Evolutionary conservation across 2,329 filamentous ascomycete species (phyloP).

Genomic region (Domatiomyces globalis): DNA sequence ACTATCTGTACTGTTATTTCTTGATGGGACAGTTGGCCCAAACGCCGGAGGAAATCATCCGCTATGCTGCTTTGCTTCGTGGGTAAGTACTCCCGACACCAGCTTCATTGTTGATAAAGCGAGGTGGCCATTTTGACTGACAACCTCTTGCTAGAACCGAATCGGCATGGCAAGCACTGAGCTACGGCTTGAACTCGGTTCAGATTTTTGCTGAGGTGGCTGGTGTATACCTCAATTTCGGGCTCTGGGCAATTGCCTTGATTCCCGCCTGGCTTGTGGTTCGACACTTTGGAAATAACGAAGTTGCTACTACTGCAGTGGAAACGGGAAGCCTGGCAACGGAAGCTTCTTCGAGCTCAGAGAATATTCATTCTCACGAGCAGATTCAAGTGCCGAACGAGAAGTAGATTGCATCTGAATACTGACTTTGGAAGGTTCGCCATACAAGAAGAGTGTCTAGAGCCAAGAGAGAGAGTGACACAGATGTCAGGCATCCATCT

Average conservation of each 20-base stretch:
- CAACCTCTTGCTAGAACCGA: constrained; percentile 34
- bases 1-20: constrained; percentile 63
- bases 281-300: constrained; percentile 37
- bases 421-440: no score
- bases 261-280: constrained; percentile 54
- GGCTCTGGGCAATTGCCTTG: constrained; percentile 50
- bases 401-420: neutral
- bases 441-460: no score
- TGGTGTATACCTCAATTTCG: constrained; percentile 57
- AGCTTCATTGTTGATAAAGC: neutral
- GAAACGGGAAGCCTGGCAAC: neutral
- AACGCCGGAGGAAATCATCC: constrained; percentile 49
- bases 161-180: constrained; percentile 58
- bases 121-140: neutral
- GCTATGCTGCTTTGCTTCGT: constrained; percentile 52
- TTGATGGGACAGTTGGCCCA: constrained; percentile 52
- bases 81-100: constrained; percentile 24
- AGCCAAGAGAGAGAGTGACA: no score
- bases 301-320: neutral
- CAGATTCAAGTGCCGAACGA: neutral
- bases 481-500: no score
- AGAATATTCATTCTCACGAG: neutral
- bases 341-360: neutral
- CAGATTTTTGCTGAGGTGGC: constrained; percentile 50
- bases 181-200: constrained; percentile 53